These are phyloP conservation scores for Calocera viscosa DNA, from an alignment of 768 basidiomycete genomes.

Conservation along the genomic window DNA sequence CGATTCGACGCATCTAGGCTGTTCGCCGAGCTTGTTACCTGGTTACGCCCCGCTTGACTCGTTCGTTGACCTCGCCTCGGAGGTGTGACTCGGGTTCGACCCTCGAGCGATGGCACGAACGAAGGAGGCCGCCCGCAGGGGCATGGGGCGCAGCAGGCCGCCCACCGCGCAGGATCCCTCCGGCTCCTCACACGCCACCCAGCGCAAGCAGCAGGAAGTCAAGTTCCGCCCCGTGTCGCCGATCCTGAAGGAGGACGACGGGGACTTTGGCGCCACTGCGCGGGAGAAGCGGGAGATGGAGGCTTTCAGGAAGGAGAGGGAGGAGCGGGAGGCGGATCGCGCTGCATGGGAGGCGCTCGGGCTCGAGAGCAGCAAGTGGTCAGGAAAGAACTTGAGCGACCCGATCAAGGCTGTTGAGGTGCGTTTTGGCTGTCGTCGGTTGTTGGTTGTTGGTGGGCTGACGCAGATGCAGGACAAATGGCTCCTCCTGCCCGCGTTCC, in stretches of 20 bases:
- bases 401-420: conserved; percentile 87
- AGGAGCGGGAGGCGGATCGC: neutral
- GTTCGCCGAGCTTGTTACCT: too few relatives aligned
- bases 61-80: neutral
- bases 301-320: neutral
- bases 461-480: conserved; percentile 73
- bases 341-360: conserved; percentile 1
- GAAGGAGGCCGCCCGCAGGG: neutral
- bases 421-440: conserved; percentile 22
- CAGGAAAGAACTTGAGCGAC: conserved; percentile 68
- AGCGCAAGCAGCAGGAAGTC: neutral
- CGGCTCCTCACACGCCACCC: too few relatives aligned
- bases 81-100: neutral
- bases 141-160: neutral
- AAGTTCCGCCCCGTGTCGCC: conserved; percentile 3
- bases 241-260: neutral
- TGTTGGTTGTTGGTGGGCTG: neutral
- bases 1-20: neutral
- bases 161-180: too few relatives aligned
- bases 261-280: neutral
- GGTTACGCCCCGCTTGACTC: too few relatives aligned
- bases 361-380: conserved; percentile 30
- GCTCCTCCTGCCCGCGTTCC: conserved; percentile 89
- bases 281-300: conserved; percentile 8
- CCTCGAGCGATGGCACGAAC: neutral